Percentiles rank a stretch among this genome's conserved stretches.
Evolutionary conservation across 352 stramenopile genomes (phyloP).

Genomic region (Pythium folliculosum): DNA sequence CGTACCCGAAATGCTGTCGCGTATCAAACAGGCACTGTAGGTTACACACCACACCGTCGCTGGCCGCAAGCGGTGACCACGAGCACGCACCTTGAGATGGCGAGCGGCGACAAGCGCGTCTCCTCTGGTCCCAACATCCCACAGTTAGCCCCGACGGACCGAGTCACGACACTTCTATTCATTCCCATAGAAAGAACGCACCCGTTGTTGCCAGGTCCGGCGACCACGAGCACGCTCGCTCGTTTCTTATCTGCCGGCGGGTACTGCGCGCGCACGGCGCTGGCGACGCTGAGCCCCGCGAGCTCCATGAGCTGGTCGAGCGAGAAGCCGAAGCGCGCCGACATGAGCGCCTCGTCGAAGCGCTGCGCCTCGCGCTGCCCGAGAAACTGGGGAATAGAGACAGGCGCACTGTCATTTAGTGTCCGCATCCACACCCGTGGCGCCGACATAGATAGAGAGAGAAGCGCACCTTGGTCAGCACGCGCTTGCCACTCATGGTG

Average conservation of each 20-base stretch:
- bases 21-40: not conserved
- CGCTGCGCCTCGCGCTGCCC: slow-evolving; percentile 69
- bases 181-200: too few species aligned
- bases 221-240: slow-evolving; percentile 89
- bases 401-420: too few species aligned
- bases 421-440: too few species aligned
- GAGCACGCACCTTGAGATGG: slow-evolving; percentile 87
- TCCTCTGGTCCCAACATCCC: slow-evolving; percentile 49
- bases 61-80: too few species aligned
- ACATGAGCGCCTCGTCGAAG: slow-evolving; percentile 93
- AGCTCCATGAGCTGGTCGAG: slow-evolving; percentile 99
- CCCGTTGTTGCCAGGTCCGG: slow-evolving; percentile 98
- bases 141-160: not conserved
- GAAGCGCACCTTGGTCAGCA: slow-evolving; percentile 18
- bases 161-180: too few species aligned
- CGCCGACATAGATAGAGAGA: not conserved
- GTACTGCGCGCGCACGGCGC: slow-evolving; percentile 83
- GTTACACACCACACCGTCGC: not conserved
- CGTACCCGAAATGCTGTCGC: slow-evolving; percentile 94
- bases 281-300: slow-evolving; percentile 94
- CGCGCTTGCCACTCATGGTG: not conserved
- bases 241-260: not conserved
- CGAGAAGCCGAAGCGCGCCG: slow-evolving; percentile 82
- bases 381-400: too few species aligned
- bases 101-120: slow-evolving; percentile 98